Base-by-base conservation (phyloP, 2,329 filamentous ascomycete species). In the Alternaria ethzedia region DNA sequence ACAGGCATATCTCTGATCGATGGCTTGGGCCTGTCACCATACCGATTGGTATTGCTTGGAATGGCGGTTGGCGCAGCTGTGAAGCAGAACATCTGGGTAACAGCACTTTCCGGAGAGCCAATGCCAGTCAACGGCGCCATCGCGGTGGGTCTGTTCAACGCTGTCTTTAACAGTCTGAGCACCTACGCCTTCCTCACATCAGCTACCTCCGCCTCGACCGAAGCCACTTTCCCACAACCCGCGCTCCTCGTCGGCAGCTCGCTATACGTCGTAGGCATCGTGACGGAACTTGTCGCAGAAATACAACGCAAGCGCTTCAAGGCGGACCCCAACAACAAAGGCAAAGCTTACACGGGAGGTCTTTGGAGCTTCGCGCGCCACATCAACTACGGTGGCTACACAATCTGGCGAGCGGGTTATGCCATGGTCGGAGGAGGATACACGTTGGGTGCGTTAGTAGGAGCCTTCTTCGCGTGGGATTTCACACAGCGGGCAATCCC, bases 1-100 rank as follows among this genome's bases (percentile, higher is more conserved):
- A 82, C 80, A 4, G 78, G 79, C 49, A 77, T 81, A 12, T 65
- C 76, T 12, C 59, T 70, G 30, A 75, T 86, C 64, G 80, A 85
- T 67, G 69, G 70, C 26, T 74, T 86, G 3, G 81, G 80, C 11
- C 81, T 89, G 0, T 85, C 84, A 17, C 84, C 82, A 0, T 84
- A 86, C 66, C 80, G 84, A 25, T 77, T 84, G 9, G 78, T 87
- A 49, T 77, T 89, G 9, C 75, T 89, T 6, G 79, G 76, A 57
- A 87, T 89, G 85, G 80, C 84, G 21, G 78, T 82, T 45, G 87
- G 84, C 57, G 82, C 81, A 43, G 80, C 82, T 23, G 61, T 84
- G 26, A 89, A 89, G 79, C 87, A 90, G 63, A 83, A 85, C 69
- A 84, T 85, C 76, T 87, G 86, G 85, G 77, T 85, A 13, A 71